These are phyloP conservation scores for Anisodus tanguticus DNA, from an alignment of 257 asterid species.

Conservation along the genomic window DNA sequence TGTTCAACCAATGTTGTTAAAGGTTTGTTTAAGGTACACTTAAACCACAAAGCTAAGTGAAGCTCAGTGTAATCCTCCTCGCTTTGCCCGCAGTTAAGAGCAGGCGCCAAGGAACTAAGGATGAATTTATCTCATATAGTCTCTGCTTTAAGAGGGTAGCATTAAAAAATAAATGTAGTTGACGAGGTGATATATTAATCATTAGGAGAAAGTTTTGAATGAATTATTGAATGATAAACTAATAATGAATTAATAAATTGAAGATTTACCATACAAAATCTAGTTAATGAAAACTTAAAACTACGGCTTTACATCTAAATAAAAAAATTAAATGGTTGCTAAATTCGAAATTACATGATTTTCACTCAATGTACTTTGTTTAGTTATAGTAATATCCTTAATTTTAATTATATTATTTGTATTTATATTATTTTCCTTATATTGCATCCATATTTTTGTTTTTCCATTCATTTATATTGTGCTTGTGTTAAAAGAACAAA, in stretches of 20 bases:
- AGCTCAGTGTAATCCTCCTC: not conserved
- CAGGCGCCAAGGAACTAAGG: not conserved
- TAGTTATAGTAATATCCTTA: not conserved
- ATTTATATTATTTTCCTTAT: not conserved
- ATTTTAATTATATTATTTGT: not conserved
- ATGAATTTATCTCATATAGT: not conserved
- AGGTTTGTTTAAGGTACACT: not conserved
- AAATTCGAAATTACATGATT: not conserved
- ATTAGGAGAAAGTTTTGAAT: not conserved
- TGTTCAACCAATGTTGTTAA: not conserved
- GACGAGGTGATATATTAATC: not conserved
- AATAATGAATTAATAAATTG: conserved; percentile 5
- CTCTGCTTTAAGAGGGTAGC: not conserved
- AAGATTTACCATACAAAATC: not conserved
- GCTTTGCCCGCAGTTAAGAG: too few relatives aligned
- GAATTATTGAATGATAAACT: not conserved
- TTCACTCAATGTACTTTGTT: conserved; percentile 10
- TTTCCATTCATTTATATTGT: not conserved
- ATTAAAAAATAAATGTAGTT: not conserved
- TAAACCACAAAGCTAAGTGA: not conserved
- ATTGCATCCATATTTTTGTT: not conserved
- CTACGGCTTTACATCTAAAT: not conserved
- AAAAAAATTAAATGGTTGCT: not conserved
- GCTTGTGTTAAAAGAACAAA: not conserved
- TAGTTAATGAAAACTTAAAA: not conserved